Evolutionary conservation across 345 rosid species (phyloP), one percentile per base, ranked within the genome.

Genomic region (Carallia brachiata): DNA sequence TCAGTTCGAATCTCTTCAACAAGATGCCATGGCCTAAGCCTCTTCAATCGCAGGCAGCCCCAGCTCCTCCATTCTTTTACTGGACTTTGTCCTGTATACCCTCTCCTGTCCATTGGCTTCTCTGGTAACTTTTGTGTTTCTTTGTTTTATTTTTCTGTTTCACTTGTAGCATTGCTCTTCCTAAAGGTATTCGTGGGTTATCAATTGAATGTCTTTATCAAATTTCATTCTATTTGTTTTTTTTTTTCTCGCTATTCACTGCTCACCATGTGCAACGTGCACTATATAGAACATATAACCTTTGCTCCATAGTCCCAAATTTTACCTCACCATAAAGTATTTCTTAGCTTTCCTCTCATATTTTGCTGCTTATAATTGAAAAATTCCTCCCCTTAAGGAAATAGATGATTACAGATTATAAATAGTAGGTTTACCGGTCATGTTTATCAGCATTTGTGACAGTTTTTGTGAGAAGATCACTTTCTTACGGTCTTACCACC

Each of bases 71-170:
- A 79, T 15, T 81, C 96, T 0, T 86, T 85, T 75, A 50, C 85
- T 2, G 93, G 85, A 31, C 80, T 88, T 61, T 64, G 85, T 39
- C 86, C 87, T 18, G 63, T 77, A 31, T 81, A 84, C 53, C 91
- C 85, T 23, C 84, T 90, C 19, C 74, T 82, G 73, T 80, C 89
- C 58, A 73, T 81, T 7, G 84, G 86, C 18, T 77, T 81, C 67
- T 77, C 84, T 6, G 93, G 97, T 92, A 81, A 7, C 9, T 54
- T 58, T 10, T 3, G 0, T 30, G 18, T 40, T 34, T 44, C 19
- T 5, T 55, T 4, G 10, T 37, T 5, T 31, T 50, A 30, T 63
- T 13, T 30, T 36, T 36, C 15, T 36, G 16, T 30, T 32, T 44
- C 0, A 44, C 50, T 44, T 13, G 3, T 44, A 44, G 3, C 13